Evolutionary conservation across 2,329 filamentous ascomycete genomes (phyloP).

Genomic region (Microascus cirrosus): DNA sequence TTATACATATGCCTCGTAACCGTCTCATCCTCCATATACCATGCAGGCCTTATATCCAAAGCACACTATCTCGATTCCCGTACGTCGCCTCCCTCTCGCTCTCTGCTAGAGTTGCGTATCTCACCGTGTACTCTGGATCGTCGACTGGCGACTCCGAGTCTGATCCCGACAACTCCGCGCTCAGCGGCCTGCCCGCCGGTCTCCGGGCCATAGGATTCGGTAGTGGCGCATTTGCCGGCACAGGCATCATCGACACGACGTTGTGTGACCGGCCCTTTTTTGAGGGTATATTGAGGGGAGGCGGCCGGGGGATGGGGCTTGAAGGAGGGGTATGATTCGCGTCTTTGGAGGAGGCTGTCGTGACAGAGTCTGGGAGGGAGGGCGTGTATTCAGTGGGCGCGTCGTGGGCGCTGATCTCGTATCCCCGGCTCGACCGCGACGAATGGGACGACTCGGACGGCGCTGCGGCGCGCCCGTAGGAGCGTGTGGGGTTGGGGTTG

Average conservation of each 20-base stretch:
- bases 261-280: neutral
- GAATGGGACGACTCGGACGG: neutral
- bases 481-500: neutral
- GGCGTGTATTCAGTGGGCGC: neutral
- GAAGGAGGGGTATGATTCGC: neutral
- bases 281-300: neutral
- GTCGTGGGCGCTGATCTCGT: neutral
- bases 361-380: neutral
- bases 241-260: conserved; percentile 1
- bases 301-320: neutral
- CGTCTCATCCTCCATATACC: no score
- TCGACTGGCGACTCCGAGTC: neutral
- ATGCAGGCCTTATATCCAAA: neutral
- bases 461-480: neutral
- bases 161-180: neutral
- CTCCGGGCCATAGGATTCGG: neutral
- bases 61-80: neutral
- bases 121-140: neutral
- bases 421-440: neutral
- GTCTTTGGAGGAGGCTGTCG: neutral
- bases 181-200: neutral
- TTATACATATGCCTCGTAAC: no score
- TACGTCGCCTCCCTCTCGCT: neutral
- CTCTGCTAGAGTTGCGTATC: conserved; percentile 1
- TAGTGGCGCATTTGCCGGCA: neutral